phyloP scores from a whole-genome alignment of 352 stramenopile genomes.

The Phytophthora syringae region DNA sequence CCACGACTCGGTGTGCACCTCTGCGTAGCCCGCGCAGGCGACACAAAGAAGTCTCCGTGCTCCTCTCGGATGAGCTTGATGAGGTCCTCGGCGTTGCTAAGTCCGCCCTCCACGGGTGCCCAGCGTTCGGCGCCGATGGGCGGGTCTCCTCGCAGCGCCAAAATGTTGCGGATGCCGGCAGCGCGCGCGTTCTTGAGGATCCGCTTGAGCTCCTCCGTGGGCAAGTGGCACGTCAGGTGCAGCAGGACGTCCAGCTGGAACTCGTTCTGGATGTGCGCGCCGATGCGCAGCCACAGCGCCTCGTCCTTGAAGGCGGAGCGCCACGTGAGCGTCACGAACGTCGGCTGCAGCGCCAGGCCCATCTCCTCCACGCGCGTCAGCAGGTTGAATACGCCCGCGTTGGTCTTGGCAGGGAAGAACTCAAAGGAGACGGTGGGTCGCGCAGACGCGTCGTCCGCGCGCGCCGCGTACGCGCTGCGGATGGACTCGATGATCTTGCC shows the following conservation, averaged over 20 bases:
- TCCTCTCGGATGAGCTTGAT: constrained; percentile 97
- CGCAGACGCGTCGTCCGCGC: constrained; percentile 34
- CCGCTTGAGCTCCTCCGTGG: constrained; percentile 63
- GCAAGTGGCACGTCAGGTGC: constrained; percentile 83
- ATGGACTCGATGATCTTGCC: constrained; percentile 88
- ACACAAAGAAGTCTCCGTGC: constrained; percentile 97
- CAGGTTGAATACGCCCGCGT: constrained; percentile 86
- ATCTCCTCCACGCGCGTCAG: constrained; percentile 88
- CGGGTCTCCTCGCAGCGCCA: constrained; percentile 97
- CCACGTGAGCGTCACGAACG: constrained; percentile 92
- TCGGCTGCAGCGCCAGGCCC: constrained; percentile 83
- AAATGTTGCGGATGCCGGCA: constrained; percentile 97
- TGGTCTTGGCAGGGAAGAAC: constrained; percentile 90
- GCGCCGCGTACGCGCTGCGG: constrained; percentile 54
- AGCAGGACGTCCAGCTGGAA: constrained; percentile 87
- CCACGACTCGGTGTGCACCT: constrained; percentile 90
- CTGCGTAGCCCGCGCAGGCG: constrained; percentile 96
- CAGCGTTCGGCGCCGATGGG: constrained; percentile 92
- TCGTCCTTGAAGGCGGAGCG: constrained; percentile 91
- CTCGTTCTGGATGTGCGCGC: constrained; percentile 86
- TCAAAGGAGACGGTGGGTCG: constrained; percentile 84
- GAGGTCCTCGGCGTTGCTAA: constrained; percentile 96
- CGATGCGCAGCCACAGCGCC: constrained; percentile 90
- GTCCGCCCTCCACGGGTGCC: constrained; percentile 86
- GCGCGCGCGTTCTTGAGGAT: constrained; percentile 74